Conservation (phyloP, 163 green algal species). For the Volvox carteri region DNA sequence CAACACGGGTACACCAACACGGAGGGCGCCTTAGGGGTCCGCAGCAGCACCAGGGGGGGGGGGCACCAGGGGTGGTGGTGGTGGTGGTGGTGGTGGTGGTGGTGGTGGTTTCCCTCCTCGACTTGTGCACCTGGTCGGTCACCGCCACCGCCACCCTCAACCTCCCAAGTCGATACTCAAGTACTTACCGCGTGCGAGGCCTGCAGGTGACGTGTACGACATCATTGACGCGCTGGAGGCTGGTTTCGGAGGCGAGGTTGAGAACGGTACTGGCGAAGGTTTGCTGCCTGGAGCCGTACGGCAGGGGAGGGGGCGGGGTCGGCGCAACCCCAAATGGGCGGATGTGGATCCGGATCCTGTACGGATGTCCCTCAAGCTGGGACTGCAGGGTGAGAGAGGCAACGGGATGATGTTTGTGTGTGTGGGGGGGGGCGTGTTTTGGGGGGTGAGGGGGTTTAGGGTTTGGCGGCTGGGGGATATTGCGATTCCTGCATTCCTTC, state of each 20-base stretch:
- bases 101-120: too few relatives aligned
- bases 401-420: background rate
- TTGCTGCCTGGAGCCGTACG: background rate
- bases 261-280: background rate
- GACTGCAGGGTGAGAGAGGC: conserved; percentile 51
- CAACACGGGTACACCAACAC: too few relatives aligned
- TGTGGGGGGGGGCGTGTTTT: background rate
- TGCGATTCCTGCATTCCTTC: too few relatives aligned
- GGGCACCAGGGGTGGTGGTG: too few relatives aligned
- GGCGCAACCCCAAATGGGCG: background rate
- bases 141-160: too few relatives aligned
- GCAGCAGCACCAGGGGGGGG: too few relatives aligned
- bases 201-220: conserved; percentile 70
- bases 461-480: too few relatives aligned
- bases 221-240: conserved; percentile 64
- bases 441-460: too few relatives aligned
- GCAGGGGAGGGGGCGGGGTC: background rate
- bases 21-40: too few relatives aligned
- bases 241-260: background rate
- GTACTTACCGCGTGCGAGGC: background rate
- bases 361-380: conserved; percentile 51
- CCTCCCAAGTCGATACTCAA: too few relatives aligned
- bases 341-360: conserved; percentile 23
- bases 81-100: too few relatives aligned
- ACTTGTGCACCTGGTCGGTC: too few relatives aligned